Percentiles rank a stretch among this genome's conserved stretches.
These are phyloP conservation scores for Monosporascus sp. DNA, from an alignment of 2,329 filamentous ascomycete species.

Conservation along the genomic window DNA sequence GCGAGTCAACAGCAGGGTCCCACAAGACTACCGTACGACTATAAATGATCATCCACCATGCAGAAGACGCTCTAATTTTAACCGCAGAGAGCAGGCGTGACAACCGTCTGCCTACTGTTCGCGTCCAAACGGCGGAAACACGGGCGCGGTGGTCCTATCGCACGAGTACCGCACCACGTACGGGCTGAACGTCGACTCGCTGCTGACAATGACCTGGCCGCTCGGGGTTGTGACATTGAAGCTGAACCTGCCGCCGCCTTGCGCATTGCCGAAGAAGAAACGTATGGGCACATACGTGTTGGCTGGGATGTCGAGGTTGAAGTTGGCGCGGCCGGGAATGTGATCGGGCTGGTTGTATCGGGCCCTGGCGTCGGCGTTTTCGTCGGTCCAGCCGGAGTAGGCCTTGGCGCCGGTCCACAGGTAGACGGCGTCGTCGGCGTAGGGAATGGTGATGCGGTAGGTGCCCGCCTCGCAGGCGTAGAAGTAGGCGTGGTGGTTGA, in stretches of 20 bases:
- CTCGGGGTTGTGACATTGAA: background rate
- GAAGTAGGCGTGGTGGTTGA: conserved; percentile 21
- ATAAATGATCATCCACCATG: no score
- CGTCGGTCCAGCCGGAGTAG: conserved; percentile 17
- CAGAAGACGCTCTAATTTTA: no score
- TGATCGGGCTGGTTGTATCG: conserved; percentile 11
- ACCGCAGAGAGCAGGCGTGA: no score
- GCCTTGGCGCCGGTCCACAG: conserved; percentile 15
- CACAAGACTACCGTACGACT: no score
- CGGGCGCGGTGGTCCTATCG: no score
- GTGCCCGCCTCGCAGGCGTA: conserved; percentile 17
- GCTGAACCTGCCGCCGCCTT: conserved; percentile 6
- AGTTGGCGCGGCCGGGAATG: conserved; percentile 11
- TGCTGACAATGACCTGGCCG: no score
- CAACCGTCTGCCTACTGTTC: no score
- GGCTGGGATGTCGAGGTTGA: conserved; percentile 8
- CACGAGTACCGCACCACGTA: no score
- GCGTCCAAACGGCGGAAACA: no score
- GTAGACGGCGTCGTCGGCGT: conserved; percentile 13
- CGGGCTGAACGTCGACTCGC: no score
- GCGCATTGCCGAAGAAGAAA: conserved; percentile 10
- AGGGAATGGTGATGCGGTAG: conserved; percentile 16
- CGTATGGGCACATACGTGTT: conserved; percentile 8
- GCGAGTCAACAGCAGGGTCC: no score
- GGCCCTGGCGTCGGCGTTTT: conserved; percentile 14